Conservation (phyloP, 148 eudicot genomes). For the Euryodendron excelsum region DNA sequence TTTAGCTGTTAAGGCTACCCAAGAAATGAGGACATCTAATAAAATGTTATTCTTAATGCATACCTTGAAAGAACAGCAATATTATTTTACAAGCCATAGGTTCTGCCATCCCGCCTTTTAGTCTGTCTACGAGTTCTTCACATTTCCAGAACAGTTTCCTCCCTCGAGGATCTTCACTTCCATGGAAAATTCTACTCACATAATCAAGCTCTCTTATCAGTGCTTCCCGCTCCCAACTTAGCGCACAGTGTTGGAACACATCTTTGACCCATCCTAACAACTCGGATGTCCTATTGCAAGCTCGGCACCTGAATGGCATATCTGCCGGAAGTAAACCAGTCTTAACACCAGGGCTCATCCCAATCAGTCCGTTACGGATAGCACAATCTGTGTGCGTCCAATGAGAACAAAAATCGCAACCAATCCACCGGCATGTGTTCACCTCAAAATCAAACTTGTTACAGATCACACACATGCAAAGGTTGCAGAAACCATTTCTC, state of each 20-base stretch:
- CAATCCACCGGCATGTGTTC: constrained; percentile 75
- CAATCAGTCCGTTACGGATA: constrained; percentile 58
- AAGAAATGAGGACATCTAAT: too few species aligned
- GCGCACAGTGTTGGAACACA: constrained; percentile 64
- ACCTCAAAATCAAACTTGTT: constrained; percentile 76
- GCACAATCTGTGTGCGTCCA: constrained; percentile 85
- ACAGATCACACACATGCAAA: constrained; percentile 73
- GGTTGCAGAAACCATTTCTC: constrained; percentile 68
- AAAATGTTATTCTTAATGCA: too few species aligned
- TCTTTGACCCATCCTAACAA: constrained; percentile 75
- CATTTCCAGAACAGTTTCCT: constrained; percentile 64
- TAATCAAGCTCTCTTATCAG: constrained; percentile 60
- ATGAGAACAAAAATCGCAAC: constrained; percentile 65
- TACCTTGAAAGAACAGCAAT: constrained; percentile 57
- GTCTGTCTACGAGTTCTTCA: constrained; percentile 58
- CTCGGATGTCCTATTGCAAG: constrained; percentile 62
- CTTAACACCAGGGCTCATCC: constrained; percentile 48
- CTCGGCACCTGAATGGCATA: constrained; percentile 64
- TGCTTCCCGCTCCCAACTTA: constrained; percentile 60
- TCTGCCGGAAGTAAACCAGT: constrained; percentile 37
- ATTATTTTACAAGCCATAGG: constrained; percentile 47
- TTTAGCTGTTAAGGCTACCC: too few species aligned
- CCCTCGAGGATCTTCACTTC: constrained; percentile 63
- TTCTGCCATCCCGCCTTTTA: constrained; percentile 52
- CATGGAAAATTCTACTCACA: constrained; percentile 57